Percentiles rank a stretch among this genome's conserved stretches.
Conservation (phyloP, 768 basidiomycete genomes). For the Amanita brunnescens region DNA sequence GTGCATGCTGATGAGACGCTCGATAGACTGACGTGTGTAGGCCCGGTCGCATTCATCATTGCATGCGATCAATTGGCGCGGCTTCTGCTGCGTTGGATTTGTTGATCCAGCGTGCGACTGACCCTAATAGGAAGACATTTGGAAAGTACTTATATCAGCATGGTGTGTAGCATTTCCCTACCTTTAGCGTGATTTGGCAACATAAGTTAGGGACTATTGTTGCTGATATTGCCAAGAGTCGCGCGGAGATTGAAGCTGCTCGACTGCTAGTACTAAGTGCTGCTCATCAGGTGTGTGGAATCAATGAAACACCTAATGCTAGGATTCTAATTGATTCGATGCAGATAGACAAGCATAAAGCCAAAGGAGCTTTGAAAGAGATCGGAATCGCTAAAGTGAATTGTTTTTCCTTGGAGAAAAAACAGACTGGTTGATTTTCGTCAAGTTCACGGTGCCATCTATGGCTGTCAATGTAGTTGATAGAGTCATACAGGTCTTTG, state of each 20-base stretch:
- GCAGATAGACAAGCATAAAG: slow-evolving; percentile 82
- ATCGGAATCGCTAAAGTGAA: slow-evolving; percentile 72
- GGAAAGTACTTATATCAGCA: slow-evolving; percentile 89
- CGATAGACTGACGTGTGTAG: slow-evolving; percentile 25
- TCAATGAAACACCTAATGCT: background rate
- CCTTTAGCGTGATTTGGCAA: background rate
- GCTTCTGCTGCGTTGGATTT: slow-evolving; percentile 80
- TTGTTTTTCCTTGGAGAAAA: background rate
- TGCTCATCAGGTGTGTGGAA: slow-evolving; percentile 58
- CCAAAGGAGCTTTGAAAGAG: slow-evolving; percentile 94
- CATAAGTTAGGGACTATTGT: slow-evolving; percentile 63
- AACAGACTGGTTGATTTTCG: background rate
- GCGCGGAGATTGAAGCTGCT: slow-evolving; percentile 88
- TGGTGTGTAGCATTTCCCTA: slow-evolving; percentile 36
- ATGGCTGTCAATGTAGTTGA: slow-evolving; percentile 88
- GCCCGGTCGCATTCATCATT: slow-evolving; percentile 94
- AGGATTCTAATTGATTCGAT: slow-evolving; percentile 2
- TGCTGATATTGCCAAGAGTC: slow-evolving; percentile 83
- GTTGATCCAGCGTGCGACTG: slow-evolving; percentile 89
- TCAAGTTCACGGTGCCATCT: slow-evolving; percentile 84
- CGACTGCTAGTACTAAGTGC: slow-evolving; percentile 88
- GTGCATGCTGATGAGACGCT: slow-evolving; percentile 11
- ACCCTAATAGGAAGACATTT: slow-evolving; percentile 86
- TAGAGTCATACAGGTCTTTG: slow-evolving; percentile 92
- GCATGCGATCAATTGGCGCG: slow-evolving; percentile 93